Base-by-base conservation (phyloP, 163 green algal genomes). In the Chloroidium sp. region DNA sequence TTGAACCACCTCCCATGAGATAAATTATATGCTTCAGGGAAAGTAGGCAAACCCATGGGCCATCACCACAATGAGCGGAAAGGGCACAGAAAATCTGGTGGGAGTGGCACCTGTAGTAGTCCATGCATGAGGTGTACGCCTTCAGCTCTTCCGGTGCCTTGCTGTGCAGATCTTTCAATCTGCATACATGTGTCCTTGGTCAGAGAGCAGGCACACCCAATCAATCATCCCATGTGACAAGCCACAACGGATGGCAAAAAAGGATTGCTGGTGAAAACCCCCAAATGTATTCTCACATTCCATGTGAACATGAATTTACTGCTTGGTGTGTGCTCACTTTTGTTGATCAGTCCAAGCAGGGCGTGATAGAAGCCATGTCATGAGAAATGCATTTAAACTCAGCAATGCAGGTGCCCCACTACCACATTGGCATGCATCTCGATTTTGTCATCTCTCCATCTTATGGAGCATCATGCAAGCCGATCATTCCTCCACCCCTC, bases 121-220 rank as follows among this genome's bases (percentile, higher is more conserved):
- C 89, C 88, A 96, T 92, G 84, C 92, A 96, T 78, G 93, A 88
- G 78, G 87, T 91, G 81, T 92, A 96, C 0, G 76, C 80, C 69
- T 94, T 94, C 59, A 96, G 80, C 76, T 93, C 84, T 61, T 89
- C 59, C 13, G 91, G 91, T 67, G 83, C 87, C 78, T 90, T 92
- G 3, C 76, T 61, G 62, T 93, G 89, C 6, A 94, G 75, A 12
- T 93, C 86, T 84, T 94, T 95, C 14, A 96, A 79, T 61, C 90
- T 93, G 82, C 78, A 83, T 36, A 36, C 36, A 36, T 36, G 36
- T 36, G 36, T 36, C 36, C 36, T 36, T 36, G 36, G 36, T 36
- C 36, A 36, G 36, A 36, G 36, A 36, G 67, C 67, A 72, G 67
- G 67, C 67, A 72, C 67, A 10, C 8, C 10, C 58, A 14, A 36